Percentiles rank a stretch among this genome's conserved stretches.
Evolutionary conservation across 371 early-diverging fungal species (phyloP).

Genomic region (Haplosporangium sp.): DNA sequence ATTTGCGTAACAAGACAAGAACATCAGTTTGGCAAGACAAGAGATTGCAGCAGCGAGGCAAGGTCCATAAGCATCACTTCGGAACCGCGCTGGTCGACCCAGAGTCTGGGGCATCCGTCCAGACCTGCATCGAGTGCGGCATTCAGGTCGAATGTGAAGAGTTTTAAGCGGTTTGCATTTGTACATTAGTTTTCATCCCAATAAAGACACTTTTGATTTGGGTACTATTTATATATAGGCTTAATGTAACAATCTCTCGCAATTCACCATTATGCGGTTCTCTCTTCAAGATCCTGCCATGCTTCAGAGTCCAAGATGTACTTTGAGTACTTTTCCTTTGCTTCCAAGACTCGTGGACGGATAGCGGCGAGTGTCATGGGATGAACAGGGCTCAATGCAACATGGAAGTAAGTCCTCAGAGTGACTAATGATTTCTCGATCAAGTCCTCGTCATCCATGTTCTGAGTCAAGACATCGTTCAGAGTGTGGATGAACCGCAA

Average conservation of each 20-base stretch:
- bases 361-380: slow-evolving; percentile 46
- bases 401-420: slow-evolving; percentile 39
- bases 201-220: not conserved
- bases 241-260: not conserved
- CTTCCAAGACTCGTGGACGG: slow-evolving; percentile 54
- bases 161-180: slow-evolving; percentile 56
- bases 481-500: slow-evolving; percentile 52
- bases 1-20: slow-evolving; percentile 85
- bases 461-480: slow-evolving; percentile 59
- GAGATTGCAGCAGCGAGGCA: slow-evolving; percentile 53
- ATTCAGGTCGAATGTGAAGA: slow-evolving; percentile 79
- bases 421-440: slow-evolving; percentile 67
- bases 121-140: slow-evolving; percentile 78
- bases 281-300: slow-evolving; percentile 61
- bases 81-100: slow-evolving; percentile 63
- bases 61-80: slow-evolving; percentile 81
- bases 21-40: slow-evolving; percentile 82
- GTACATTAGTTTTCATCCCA: not conserved
- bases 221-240: slow-evolving; percentile 1
- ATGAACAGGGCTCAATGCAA: slow-evolving; percentile 57
- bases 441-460: slow-evolving; percentile 73
- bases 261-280: slow-evolving; percentile 18
- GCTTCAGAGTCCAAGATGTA: slow-evolving; percentile 58
- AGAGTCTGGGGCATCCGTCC: slow-evolving; percentile 60
- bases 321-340: slow-evolving; percentile 56